A percentile compares a stretch with the other conserved stretches of the same genome.
Conservation (phyloP, 2,329 filamentous ascomycete genomes). For the Aspergillus udagawae region DNA sequence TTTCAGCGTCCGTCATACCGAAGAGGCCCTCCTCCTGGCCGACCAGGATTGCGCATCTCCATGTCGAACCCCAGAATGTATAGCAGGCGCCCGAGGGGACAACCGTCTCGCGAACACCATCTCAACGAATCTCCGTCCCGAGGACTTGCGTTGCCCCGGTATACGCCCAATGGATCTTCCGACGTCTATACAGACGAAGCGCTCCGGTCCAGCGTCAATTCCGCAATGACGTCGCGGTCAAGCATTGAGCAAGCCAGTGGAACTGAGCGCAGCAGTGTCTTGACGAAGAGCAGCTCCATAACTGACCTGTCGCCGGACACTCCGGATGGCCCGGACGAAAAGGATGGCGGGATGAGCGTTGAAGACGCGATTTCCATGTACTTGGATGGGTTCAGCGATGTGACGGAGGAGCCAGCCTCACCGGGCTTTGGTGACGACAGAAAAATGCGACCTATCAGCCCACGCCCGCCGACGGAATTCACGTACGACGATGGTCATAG, state of each 20-base stretch:
- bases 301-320: constrained; percentile 57
- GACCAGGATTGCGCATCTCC: constrained; percentile 31
- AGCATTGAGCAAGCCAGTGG: constrained; percentile 55
- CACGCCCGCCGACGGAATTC: constrained; percentile 25
- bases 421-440: constrained; percentile 28
- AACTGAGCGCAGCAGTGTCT: constrained; percentile 79
- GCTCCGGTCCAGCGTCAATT: constrained; percentile 56
- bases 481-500: constrained; percentile 23
- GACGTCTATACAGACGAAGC: constrained; percentile 29
- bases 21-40: constrained; percentile 20
- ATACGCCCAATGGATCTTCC: constrained; percentile 26
- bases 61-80: constrained; percentile 34
- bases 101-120: constrained; percentile 23
- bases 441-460: constrained; percentile 28
- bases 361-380: constrained; percentile 61
- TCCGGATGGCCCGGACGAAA: constrained; percentile 62
- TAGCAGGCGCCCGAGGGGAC: constrained; percentile 23
- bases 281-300: constrained; percentile 73
- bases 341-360: constrained; percentile 52
- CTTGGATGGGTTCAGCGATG: constrained; percentile 53
- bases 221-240: constrained; percentile 57
- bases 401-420: constrained; percentile 34
- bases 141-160: constrained; percentile 28
- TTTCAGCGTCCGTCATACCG: constrained; percentile 22
- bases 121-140: constrained; percentile 19